These are phyloP conservation scores for Phytophthora pluvialis DNA, from an alignment of 352 stramenopile species.

Conservation along the genomic window DNA sequence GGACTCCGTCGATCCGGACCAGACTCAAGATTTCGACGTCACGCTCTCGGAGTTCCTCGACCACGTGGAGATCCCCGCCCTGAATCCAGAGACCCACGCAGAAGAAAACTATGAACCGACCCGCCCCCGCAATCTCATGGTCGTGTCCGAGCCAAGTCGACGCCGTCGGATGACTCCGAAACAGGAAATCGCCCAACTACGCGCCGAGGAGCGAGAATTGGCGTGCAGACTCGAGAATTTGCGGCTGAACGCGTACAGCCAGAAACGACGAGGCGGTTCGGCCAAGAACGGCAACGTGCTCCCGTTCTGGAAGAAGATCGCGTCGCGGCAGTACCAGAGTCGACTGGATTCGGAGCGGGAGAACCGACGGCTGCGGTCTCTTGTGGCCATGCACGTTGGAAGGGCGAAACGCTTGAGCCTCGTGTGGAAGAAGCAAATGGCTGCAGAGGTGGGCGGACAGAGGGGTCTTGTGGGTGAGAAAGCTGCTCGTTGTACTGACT, in stretches of 20 bases:
- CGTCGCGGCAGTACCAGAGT: constrained; percentile 23
- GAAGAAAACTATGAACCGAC: not conserved
- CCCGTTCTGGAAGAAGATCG: constrained; percentile 35
- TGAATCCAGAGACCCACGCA: not conserved
- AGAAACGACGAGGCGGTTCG: not conserved
- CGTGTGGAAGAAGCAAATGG: constrained; percentile 29
- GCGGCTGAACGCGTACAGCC: constrained; percentile 17
- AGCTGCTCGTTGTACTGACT: not conserved
- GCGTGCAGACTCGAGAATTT: constrained; percentile 20
- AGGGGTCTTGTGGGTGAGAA: not conserved
- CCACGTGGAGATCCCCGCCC: not conserved
- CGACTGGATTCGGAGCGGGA: constrained; percentile 23
- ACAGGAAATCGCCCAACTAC: constrained; percentile 30
- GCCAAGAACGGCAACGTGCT: constrained; percentile 13
- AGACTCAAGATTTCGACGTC: constrained; percentile 10
- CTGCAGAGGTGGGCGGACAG: constrained; percentile 7
- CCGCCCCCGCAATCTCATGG: not conserved
- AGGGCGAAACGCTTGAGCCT: constrained; percentile 23
- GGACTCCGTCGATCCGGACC: not conserved
- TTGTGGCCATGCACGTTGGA: constrained; percentile 22
- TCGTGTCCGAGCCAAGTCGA: not conserved
- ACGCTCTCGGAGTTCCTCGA: constrained; percentile 17
- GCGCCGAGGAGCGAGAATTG: constrained; percentile 24
- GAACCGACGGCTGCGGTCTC: constrained; percentile 28
- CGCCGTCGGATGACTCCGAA: constrained; percentile 23